phyloP scores from a whole-genome alignment of 345 rosid species.

The Eucalyptus dawsonii region DNA sequence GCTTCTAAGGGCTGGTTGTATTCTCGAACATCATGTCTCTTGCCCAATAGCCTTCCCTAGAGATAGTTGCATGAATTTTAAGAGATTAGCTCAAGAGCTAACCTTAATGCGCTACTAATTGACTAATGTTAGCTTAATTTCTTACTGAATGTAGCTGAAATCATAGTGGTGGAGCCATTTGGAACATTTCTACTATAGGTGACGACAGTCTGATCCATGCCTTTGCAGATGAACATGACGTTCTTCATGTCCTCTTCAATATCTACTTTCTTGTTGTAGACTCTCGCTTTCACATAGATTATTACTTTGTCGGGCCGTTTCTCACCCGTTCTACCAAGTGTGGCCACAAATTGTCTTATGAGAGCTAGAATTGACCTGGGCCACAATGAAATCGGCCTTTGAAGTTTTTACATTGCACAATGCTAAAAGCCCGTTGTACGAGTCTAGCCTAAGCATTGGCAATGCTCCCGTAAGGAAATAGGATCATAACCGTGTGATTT shows the following conservation, averaged over 20 bases:
- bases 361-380: too few relatives aligned
- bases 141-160: slow-evolving; percentile 55
- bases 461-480: too few relatives aligned
- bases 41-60: slow-evolving; percentile 76
- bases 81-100: neutral
- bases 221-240: slow-evolving; percentile 66
- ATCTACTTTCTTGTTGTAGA: slow-evolving; percentile 46
- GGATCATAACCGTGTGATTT: too few relatives aligned
- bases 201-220: slow-evolving; percentile 53
- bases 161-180: slow-evolving; percentile 37
- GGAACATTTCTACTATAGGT: slow-evolving; percentile 32
- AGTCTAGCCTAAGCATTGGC: too few relatives aligned
- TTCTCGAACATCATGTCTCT: slow-evolving; percentile 68
- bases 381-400: too few relatives aligned
- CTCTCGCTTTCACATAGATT: slow-evolving; percentile 15
- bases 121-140: neutral
- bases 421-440: too few relatives aligned
- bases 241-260: slow-evolving; percentile 24
- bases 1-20: slow-evolving; percentile 51
- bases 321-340: slow-evolving; percentile 14
- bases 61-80: slow-evolving; percentile 23
- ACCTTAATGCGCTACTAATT: neutral
- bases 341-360: neutral
- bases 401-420: too few relatives aligned
- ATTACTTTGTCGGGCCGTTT: slow-evolving; percentile 15